phyloP scores from a whole-genome alignment of 2,329 filamentous ascomycete genomes.

The Aspergillus sp. region DNA sequence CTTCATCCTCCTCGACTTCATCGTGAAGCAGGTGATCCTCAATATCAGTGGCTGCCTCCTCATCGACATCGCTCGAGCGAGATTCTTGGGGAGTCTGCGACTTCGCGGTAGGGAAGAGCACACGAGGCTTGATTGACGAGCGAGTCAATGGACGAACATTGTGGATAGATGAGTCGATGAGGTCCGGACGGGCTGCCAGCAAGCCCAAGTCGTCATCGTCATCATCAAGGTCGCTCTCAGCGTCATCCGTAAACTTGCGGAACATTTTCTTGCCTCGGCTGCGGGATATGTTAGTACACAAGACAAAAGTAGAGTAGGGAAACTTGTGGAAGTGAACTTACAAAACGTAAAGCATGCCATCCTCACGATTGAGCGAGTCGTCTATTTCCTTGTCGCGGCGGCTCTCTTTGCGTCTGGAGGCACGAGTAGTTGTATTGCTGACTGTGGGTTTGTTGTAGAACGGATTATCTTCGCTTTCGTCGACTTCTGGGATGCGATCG shows the following conservation, averaged over 20 bases:
- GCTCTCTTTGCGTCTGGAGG: slow-evolving; percentile 34
- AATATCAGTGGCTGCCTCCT: slow-evolving; percentile 59
- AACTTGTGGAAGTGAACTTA: slow-evolving; percentile 51
- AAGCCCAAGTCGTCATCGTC: slow-evolving; percentile 47
- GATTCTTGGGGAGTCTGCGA: slow-evolving; percentile 42
- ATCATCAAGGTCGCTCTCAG: slow-evolving; percentile 43
- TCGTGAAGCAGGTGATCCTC: slow-evolving; percentile 41
- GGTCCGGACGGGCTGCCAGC: slow-evolving; percentile 41
- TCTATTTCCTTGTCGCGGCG: slow-evolving; percentile 48
- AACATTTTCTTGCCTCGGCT: slow-evolving; percentile 65
- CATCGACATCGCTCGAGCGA: slow-evolving; percentile 45
- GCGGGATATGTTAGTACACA: slow-evolving; percentile 28
- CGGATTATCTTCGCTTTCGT: slow-evolving; percentile 56
- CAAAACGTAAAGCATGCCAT: slow-evolving; percentile 64
- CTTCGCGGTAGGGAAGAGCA: slow-evolving; percentile 58
- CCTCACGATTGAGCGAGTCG: slow-evolving; percentile 53
- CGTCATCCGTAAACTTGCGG: slow-evolving; percentile 53
- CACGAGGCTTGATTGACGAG: slow-evolving; percentile 59
- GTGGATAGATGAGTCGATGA: slow-evolving; percentile 33
- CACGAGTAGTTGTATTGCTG: slow-evolving; percentile 33
- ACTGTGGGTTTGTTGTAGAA: slow-evolving; percentile 49
- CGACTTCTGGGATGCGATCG: slow-evolving; percentile 59
- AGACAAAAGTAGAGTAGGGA: slow-evolving; percentile 6
- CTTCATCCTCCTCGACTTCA: slow-evolving; percentile 18
- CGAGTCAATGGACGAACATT: slow-evolving; percentile 56